Evolutionary conservation across 192 early-diverging fungal genomes (phyloP).

Genomic region (Thoreauomyces humboldtii): DNA sequence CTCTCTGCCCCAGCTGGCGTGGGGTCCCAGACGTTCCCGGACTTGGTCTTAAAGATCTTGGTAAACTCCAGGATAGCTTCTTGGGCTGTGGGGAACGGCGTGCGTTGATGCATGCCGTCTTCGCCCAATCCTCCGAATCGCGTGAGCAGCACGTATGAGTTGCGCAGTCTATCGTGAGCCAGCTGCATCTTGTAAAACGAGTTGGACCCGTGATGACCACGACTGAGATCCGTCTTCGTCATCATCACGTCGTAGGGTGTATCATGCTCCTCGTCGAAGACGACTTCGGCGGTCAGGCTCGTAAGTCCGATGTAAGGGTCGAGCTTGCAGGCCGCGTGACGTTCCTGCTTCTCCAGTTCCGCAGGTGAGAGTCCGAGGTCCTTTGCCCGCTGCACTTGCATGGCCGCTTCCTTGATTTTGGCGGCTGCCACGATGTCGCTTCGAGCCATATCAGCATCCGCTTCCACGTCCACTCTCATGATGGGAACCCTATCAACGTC

Average conservation of each 20-base stretch:
- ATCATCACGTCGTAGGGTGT: conserved; percentile 45
- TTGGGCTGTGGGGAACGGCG: conserved; percentile 30
- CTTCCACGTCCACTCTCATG: conserved; percentile 17
- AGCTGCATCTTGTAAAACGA: conserved; percentile 62
- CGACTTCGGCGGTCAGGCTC: not conserved
- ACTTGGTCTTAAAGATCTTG: conserved; percentile 41
- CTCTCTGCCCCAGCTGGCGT: not conserved
- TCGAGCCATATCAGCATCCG: conserved; percentile 17
- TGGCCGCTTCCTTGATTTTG: conserved; percentile 2
- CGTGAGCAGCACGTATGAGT: conserved; percentile 35
- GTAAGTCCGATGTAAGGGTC: not conserved
- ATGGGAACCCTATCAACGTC: conserved; percentile 12
- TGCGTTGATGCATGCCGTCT: conserved; percentile 25
- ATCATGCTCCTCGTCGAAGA: conserved; percentile 25
- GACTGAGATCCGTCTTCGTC: conserved; percentile 43
- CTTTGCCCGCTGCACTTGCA: conserved; percentile 2
- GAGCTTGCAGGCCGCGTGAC: conserved; percentile 2
- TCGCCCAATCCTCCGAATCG: conserved; percentile 33
- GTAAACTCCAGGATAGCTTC: conserved; percentile 30
- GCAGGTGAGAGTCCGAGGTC: conserved; percentile 15
- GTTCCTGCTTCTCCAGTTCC: conserved; percentile 6
- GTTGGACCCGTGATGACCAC: conserved; percentile 32
- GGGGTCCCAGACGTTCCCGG: conserved; percentile 31
- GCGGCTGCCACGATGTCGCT: conserved; percentile 16
- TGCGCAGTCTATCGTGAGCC: conserved; percentile 45